Evolutionary conservation across 805 yeast genomes (phyloP), one percentile per base, ranked within the genome.

Genomic region (Kregervanrija delftensis): DNA sequence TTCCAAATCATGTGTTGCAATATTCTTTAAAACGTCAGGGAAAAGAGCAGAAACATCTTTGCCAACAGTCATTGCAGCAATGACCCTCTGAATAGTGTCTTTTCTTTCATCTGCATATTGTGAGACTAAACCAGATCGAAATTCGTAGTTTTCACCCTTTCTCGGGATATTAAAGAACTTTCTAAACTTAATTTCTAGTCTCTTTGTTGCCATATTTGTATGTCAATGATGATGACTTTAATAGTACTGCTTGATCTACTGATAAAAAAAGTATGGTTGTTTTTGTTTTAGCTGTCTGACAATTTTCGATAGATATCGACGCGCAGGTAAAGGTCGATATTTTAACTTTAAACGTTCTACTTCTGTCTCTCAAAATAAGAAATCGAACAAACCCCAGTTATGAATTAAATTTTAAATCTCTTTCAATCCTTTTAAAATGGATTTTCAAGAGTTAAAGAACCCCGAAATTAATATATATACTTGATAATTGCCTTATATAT

Each of bases 61-160:
- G 10, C 98, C 98, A 30, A 89, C 78, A 0, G 99, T 93, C 99
- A 93, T 93, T 48, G 96, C 98, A 46, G 93, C 95, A 59, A 93
- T 93, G 15, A 95, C 96, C 48, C 96, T 77, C 66, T 91, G 96
- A 54, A 93, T 93, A 13, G 99, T 95, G 63, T 93, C 99, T 62
- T 93, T 93, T 48, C 96, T 76, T 59, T 95, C 98, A 52, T 79
- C 83, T 22, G 96, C 95, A 65, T 87, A 93, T 66, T 88, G 97
- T 8, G 96, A 88, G 5, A 90, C 97, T 43, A 93, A 73, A 1
- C 97, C 98, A 32, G 79, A 79, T 54, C 90, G 79, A 56, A 93
- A 76, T 66, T 93, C 99, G 56, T 77, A 86, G n/a, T 96, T 80
- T 65, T 93, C 96, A 30, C 81, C 84, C 57, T 77, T 77, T 39